A percentile compares a stretch with the other conserved stretches of the same genome.
These are phyloP conservation scores for Penicillium sp. DNA, from an alignment of 2,329 filamentous ascomycete species.

Conservation along the genomic window DNA sequence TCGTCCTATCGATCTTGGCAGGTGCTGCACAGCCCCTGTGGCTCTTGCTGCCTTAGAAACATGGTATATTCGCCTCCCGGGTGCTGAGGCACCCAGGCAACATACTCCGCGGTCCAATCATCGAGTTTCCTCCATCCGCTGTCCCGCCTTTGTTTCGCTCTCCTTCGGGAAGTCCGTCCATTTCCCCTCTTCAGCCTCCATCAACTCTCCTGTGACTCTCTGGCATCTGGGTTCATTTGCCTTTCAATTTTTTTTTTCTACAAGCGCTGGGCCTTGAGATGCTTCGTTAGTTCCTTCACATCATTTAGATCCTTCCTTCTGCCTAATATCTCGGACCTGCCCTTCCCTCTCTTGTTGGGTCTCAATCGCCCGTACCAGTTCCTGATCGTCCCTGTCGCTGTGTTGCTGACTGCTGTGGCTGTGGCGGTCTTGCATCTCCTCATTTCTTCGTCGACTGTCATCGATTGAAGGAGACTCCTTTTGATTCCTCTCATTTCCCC, in stretches of 20 bases:
- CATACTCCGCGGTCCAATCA: slow-evolving; percentile 12
- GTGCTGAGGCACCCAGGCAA: slow-evolving; percentile 5
- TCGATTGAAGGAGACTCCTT: slow-evolving; percentile 15
- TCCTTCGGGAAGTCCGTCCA: slow-evolving; percentile 13
- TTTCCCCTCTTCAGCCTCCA: slow-evolving; percentile 27
- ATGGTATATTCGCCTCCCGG: background rate
- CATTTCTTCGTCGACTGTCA: slow-evolving; percentile 22
- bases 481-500: slow-evolving; percentile 12
- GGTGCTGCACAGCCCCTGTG: slow-evolving; percentile 13
- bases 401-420: slow-evolving; percentile 33
- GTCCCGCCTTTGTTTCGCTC: slow-evolving; percentile 2
- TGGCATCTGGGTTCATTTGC: slow-evolving; percentile 13
- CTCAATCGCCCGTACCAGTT: slow-evolving; percentile 19
- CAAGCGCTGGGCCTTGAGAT: slow-evolving; percentile 15
- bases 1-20: background rate
- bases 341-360: slow-evolving; percentile 12
- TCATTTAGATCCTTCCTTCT: background rate
- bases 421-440: slow-evolving; percentile 32
- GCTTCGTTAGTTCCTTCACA: slow-evolving; percentile 1
- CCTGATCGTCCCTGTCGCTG: slow-evolving; percentile 17
- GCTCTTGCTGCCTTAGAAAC: slow-evolving; percentile 5
- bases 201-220: slow-evolving; percentile 15
- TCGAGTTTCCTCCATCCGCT: background rate
- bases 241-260: slow-evolving; percentile 8
- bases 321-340: background rate